Evolutionary conservation across 2,329 filamentous ascomycete species (phyloP), one percentile per base, ranked within the genome.

Genomic region (Botrytis pseudocinerea): DNA sequence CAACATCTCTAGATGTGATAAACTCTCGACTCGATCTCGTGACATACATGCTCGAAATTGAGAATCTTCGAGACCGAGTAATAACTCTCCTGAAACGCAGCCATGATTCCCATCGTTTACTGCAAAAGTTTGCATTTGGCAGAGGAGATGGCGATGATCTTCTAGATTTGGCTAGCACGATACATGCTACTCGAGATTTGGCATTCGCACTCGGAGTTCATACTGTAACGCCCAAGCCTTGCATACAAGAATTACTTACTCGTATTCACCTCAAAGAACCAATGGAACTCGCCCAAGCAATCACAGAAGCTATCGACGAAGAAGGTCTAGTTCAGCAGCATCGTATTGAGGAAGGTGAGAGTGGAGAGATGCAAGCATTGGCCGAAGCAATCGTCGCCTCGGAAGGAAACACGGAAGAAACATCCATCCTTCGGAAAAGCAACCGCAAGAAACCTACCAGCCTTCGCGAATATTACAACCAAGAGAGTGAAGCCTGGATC

Each of bases 61-160:
- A 87, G 32, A 84, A 90, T 59, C 85, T 98, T 9, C 89, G 92
- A 60, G 92, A 97, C 76, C 86, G 89, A 61, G 83, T 97, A 38
- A 84, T 90, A 1, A 81, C 88, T 25, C 85, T 97, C 4, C 85
- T 99, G 2, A 89, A 90, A 75, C 87, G 89, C 38, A 95, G 91
- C 69, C 91, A 94, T 78, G 96, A 99, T 82, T 94, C 93, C 2
- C 92, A 97, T 79, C 92, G 96, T 1, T 85, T 99, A 4, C 90
- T 97, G 2, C 96, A 98, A 79, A 98, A 96, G 80, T 98, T 99
- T 81, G 93, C 95, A 0, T 88, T 98, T 14, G 95, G 95, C 18
- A 89, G 93, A 75, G 96, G 95, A n/a, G 93, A 97, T 79, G 88
- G 95, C 1, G 95, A 98, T 80, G 96, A 98, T 81, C 87, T 99